Evolutionary conservation across 2,329 filamentous ascomycete species (phyloP), one percentile per base, ranked within the genome.

Genomic region (Xylaria sp.): DNA sequence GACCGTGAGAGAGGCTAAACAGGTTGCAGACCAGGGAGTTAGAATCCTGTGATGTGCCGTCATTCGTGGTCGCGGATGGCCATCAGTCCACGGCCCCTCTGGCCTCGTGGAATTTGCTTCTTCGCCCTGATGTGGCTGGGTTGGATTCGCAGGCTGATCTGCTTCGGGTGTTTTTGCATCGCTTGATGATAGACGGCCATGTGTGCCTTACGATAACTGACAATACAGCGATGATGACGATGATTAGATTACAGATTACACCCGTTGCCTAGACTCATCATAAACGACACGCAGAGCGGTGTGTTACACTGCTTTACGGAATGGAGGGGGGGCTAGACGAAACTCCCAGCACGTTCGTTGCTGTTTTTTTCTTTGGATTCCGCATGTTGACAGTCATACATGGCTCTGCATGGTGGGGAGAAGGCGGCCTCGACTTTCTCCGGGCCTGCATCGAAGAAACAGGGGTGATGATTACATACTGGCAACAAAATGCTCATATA

Each of bases 21-120:
- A 65, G 67, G 66, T 68, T 72, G 68, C 69, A 65, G 67, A 69
- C 69, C 68, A 70, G 69, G 51, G 67, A 63, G 60, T 58, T 54
- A 55, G 57, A 60, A 64, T 67, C 66, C 66, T 67, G 58, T 65
- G 58, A 68, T 54, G 68, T 58, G 47, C 47, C 57, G 58, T 64
- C 62, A 68, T 66, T 62, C 57, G 61, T 39, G 11, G 44, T 50
- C 38, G 64, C 57, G 45, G 50, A 47, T 61, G 61, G 64, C 11
- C 62, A 50, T 61, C 42, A 42, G 56, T 17, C 39, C 45, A 7
- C 47, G 44, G 42, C 39, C 59, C 42, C 42, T 59, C 36, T 58
- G 36, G 56, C 47, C 22, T 64, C 55, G n/a, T 31, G 54, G 44
- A 58, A 6, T n/a, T 27, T 62, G 38, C 31, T 29, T 50, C 45